A percentile compares a stretch with the other conserved stretches of the same genome.
These are phyloP conservation scores for Moesziomyces sp. DNA, from an alignment of 1,284 basidiomycete species.

Conservation along the genomic window DNA sequence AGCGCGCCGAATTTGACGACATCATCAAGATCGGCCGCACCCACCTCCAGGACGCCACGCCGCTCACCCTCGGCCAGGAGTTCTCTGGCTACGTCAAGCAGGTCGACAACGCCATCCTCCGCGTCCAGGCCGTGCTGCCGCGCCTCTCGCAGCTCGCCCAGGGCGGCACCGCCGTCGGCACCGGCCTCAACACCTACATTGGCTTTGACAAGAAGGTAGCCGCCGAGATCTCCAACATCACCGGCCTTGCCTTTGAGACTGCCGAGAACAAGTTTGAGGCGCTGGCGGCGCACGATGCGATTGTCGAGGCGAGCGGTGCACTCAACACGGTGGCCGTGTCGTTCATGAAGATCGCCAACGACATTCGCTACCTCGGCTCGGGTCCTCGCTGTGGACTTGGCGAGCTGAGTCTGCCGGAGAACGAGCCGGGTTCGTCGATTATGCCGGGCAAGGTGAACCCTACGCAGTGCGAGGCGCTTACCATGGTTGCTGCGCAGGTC, in stretches of 20 bases:
- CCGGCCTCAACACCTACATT: conserved; percentile 91
- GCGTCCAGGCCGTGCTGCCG: conserved; percentile 84
- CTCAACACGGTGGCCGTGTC: conserved; percentile 94
- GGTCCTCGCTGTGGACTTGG: conserved; percentile 97
- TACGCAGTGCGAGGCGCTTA: conserved; percentile 95
- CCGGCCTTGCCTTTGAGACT: conserved; percentile 90
- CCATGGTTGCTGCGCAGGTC: conserved; percentile 98
- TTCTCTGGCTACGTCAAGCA: conserved; percentile 99
- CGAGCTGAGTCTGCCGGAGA: conserved; percentile 93
- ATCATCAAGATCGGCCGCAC: conserved; percentile 99
- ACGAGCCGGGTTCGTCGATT: conserved; percentile 98
- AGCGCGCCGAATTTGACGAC: conserved; percentile 73
- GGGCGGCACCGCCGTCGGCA: conserved; percentile 98
- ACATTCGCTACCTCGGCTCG: conserved; percentile 96
- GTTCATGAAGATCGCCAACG: conserved; percentile 99
- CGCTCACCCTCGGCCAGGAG: conserved; percentile 96
- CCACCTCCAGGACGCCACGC: conserved; percentile 96
- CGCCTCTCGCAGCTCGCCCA: conserved; percentile 91
- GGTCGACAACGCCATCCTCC: conserved; percentile 87
- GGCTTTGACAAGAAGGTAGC: conserved; percentile 97
- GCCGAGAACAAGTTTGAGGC: conserved; percentile 99
- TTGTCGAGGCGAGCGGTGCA: conserved; percentile 96
- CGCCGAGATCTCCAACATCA: conserved; percentile 88
- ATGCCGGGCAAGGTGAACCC: conserved; percentile 99
- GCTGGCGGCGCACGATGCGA: conserved; percentile 93